Evolutionary conservation across 108 stramenopile species (phyloP).

Genomic region (Schizochytrium sp.): DNA sequence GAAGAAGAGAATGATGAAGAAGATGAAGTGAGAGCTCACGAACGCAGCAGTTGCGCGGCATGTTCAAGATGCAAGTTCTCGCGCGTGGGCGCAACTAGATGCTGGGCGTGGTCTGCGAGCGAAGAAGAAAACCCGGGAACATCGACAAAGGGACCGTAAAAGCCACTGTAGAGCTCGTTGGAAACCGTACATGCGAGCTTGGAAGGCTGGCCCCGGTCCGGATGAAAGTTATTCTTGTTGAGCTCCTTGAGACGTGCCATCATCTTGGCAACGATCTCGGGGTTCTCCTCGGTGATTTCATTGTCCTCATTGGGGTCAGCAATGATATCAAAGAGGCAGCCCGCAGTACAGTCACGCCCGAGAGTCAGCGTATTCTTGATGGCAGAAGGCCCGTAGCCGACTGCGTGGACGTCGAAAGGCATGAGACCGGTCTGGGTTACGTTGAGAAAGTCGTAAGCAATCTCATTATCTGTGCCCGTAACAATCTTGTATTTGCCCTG

Average conservation of each 20-base stretch:
- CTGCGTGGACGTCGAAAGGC: not conserved
- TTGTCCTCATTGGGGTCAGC: constrained; percentile 30
- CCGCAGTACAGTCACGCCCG: not conserved
- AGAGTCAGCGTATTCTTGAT: not conserved
- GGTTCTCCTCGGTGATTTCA: constrained; percentile 6
- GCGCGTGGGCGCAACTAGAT: too few species aligned
- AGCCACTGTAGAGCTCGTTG: not conserved
- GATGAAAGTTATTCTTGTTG: not conserved
- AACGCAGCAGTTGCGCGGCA: too few species aligned
- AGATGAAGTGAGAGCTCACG: too few species aligned
- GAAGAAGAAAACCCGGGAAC: too few species aligned
- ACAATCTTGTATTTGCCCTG: not conserved
- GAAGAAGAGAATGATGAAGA: too few species aligned
- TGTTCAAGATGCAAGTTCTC: too few species aligned
- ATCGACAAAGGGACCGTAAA: not conserved
- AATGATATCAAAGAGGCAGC: constrained; percentile 40
- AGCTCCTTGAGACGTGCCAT: constrained; percentile 29
- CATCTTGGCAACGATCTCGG: constrained; percentile 20
- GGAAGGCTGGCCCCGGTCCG: not conserved
- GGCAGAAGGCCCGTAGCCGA: not conserved
- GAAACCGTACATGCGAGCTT: not conserved
- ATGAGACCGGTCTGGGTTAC: not conserved
- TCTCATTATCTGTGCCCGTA: not conserved
- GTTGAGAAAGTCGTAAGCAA: not conserved
- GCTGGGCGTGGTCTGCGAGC: too few species aligned